These are phyloP conservation scores for Inga oerstediana DNA, from an alignment of 306 rosid genomes.

Conservation along the genomic window DNA sequence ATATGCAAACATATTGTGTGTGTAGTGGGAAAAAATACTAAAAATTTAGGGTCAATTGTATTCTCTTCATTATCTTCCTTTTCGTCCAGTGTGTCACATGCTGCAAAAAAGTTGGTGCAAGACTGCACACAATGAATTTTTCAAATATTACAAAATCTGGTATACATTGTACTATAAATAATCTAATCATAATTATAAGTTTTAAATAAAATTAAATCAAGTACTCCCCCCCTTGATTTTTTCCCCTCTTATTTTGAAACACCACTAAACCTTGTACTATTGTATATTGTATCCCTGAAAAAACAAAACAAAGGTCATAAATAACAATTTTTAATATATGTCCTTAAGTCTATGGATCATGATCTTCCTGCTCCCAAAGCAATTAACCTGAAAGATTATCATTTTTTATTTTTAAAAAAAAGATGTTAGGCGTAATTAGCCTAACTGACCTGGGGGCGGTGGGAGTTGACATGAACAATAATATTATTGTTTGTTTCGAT, in stretches of 20 bases:
- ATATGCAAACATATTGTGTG: neutral
- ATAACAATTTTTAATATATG: neutral
- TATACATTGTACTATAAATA: no score
- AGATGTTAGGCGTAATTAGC: neutral
- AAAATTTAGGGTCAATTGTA: neutral
- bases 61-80: neutral
- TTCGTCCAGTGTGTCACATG: neutral
- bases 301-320: neutral
- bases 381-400: neutral
- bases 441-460: slow-evolving; percentile 26
- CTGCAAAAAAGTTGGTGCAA: neutral
- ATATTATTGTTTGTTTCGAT: neutral
- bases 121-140: neutral
- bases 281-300: neutral
- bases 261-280: neutral
- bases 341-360: neutral
- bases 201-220: neutral
- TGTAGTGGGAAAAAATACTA: neutral
- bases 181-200: neutral
- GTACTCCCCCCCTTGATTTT: neutral
- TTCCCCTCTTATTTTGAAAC: neutral
- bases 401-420: neutral
- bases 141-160: neutral
- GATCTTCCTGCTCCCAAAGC: neutral
- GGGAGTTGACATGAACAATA: slow-evolving; percentile 34